Evolutionary conservation across 2,329 filamentous ascomycete species (phyloP), one percentile per base, ranked within the genome.

Genomic region (Ramularia collo-cygni): DNA sequence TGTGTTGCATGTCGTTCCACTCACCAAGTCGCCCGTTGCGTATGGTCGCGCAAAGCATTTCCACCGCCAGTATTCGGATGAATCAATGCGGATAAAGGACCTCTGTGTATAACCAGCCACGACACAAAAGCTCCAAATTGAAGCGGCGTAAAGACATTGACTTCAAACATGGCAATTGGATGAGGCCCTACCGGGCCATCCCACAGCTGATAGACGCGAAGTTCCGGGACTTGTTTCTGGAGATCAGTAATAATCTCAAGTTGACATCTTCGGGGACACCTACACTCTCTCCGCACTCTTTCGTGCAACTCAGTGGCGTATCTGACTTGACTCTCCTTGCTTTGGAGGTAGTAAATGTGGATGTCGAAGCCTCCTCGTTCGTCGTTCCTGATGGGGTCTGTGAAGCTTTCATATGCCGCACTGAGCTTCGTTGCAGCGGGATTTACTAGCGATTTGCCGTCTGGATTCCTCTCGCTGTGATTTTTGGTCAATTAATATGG

Each of bases 71-170:
- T 88, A 56, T 95, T 95, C 0, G 88, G 87, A 61, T 95, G 89
- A 1, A 95, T 62, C 14, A 95, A 67, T 3, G 70, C 87, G 34
- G 83, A 88, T 44, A 95, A 63, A 2, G 85, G 85, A 0, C 88
- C 88, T 4, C 88, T 74, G 64, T 89, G 81, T 42, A 95, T 77
- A 19, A 85, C 75, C 19, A 95, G 67, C 88, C 88, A 95, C 0
- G 85, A 75, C 28, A 95, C 67, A 55, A 95, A 93, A 0, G 89
- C 88, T 0, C 88, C 88, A 56, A 95, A 95, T 61, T 95, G 85
- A 3, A 78, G 60, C 0, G 88, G 89, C 0, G 81, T 87, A 61
- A 90, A 86, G 14, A 95, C 32, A 52, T 93, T 93, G 32, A 95
- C 86, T 64, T 95, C 89, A 55, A 95, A 95, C 87, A 94, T 95